Conservation (phyloP, 2,329 filamentous ascomycete species). For the Neofusicoccum cordaticola region DNA sequence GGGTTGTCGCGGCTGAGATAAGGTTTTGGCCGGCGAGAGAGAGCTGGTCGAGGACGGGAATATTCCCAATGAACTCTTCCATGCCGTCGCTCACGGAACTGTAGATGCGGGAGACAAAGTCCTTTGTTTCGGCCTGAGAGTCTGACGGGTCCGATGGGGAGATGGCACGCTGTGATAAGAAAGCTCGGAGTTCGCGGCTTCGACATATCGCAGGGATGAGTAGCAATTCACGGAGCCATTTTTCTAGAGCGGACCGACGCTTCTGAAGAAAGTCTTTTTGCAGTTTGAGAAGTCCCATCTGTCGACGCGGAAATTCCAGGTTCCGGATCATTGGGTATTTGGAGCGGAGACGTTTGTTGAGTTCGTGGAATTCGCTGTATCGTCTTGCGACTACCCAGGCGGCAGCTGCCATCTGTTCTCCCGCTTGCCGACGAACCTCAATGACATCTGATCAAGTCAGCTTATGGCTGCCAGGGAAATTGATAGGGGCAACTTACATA, state of each 20-base stretch:
- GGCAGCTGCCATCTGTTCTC: conserved; percentile 94
- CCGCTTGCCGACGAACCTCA: conserved; percentile 84
- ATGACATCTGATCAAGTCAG: conserved; percentile 62
- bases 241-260: conserved; percentile 76
- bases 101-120: conserved; percentile 92
- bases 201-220: conserved; percentile 89
- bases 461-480: not conserved
- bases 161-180: conserved; percentile 82
- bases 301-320: conserved; percentile 85
- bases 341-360: conserved; percentile 82
- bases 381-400: conserved; percentile 89
- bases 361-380: conserved; percentile 95
- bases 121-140: conserved; percentile 62
- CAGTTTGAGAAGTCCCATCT: conserved; percentile 85
- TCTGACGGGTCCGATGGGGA: conserved; percentile 64
- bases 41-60: conserved; percentile 90
- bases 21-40: conserved; percentile 90
- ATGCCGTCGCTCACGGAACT: conserved; percentile 96
- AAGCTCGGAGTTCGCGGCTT: conserved; percentile 85
- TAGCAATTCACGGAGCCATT: conserved; percentile 74
- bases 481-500: conserved; percentile 56
- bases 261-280: conserved; percentile 95
- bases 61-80: conserved; percentile 95
- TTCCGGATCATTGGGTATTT: conserved; percentile 84
- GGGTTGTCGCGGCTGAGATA: conserved; percentile 66